These are phyloP conservation scores for Botrytis byssoidea DNA, from an alignment of 2,329 filamentous ascomycete genomes.

Conservation along the genomic window DNA sequence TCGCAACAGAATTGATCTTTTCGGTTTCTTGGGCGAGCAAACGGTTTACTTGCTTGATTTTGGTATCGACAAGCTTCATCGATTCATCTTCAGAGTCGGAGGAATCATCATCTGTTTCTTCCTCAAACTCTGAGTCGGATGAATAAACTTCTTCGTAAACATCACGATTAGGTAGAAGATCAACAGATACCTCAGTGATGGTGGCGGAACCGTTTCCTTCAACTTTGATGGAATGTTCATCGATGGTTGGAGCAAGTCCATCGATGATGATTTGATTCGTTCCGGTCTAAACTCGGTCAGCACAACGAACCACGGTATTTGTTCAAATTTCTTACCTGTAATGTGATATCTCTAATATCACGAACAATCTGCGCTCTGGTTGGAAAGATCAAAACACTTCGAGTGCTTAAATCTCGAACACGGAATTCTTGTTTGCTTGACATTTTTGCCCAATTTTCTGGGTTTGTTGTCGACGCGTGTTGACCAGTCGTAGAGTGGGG, in stretches of 20 bases:
- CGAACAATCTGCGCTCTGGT: constrained; percentile 58
- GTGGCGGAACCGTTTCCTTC: constrained; percentile 57
- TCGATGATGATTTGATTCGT: constrained; percentile 56
- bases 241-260: constrained; percentile 52
- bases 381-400: constrained; percentile 63
- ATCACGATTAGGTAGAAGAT: constrained; percentile 53
- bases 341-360: constrained; percentile 54
- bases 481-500: background rate
- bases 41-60: constrained; percentile 31
- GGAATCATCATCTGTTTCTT: constrained; percentile 35
- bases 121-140: constrained; percentile 39
- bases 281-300: constrained; percentile 42
- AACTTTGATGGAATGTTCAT: constrained; percentile 58
- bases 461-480: background rate
- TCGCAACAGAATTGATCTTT: constrained; percentile 36
- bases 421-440: constrained; percentile 48
- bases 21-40: constrained; percentile 34
- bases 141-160: constrained; percentile 43
- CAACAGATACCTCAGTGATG: constrained; percentile 62
- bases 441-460: constrained; percentile 12
- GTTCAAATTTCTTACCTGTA: constrained; percentile 37
- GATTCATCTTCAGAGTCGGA: constrained; percentile 36
- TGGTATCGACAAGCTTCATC: constrained; percentile 29
- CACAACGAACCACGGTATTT: background rate
- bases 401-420: constrained; percentile 56